A percentile compares a stretch with the other conserved stretches of the same genome.
Evolutionary conservation across 495 filamentous ascomycete genomes (phyloP).

Genomic region (Hyaloscypha hepaticicola): DNA sequence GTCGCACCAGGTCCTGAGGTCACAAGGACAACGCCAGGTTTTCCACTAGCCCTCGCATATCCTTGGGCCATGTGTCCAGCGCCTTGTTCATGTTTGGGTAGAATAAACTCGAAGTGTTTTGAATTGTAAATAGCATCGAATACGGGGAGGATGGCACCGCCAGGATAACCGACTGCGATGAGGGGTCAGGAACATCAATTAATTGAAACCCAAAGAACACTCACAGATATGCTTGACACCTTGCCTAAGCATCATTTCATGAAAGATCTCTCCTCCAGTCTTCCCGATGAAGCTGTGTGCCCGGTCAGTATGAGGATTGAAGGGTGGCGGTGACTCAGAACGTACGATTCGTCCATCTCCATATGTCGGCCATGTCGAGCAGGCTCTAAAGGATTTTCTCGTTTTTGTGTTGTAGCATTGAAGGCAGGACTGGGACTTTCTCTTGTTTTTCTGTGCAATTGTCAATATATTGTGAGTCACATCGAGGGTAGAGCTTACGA

Average conservation of each 20-base stretch:
- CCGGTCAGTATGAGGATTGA: conserved; percentile 29
- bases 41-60: conserved; percentile 72
- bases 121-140: conserved; percentile 85
- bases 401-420: conserved; percentile 32
- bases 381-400: conserved; percentile 53
- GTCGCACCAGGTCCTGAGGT: conserved; percentile 79
- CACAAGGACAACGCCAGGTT: conserved; percentile 74
- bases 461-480: conserved; percentile 27
- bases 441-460: conserved; percentile 28
- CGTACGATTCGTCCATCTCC: conserved; percentile 75
- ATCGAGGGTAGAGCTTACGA: conserved; percentile 8
- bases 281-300: conserved; percentile 80
- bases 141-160: conserved; percentile 79
- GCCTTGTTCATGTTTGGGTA: conserved; percentile 77
- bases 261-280: conserved; percentile 95
- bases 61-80: conserved; percentile 82
- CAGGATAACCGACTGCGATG: conserved; percentile 65
- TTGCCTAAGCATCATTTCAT: conserved; percentile 97
- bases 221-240: conserved; percentile 88
- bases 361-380: conserved; percentile 61
- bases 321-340: conserved; percentile 30
- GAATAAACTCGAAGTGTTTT: conserved; percentile 74
- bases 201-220: conserved; percentile 38
- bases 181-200: conserved; percentile 23
- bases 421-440: conserved; percentile 31